phyloP scores from a whole-genome alignment of 2,329 filamentous ascomycete genomes.

The Claviceps maximensis region DNA sequence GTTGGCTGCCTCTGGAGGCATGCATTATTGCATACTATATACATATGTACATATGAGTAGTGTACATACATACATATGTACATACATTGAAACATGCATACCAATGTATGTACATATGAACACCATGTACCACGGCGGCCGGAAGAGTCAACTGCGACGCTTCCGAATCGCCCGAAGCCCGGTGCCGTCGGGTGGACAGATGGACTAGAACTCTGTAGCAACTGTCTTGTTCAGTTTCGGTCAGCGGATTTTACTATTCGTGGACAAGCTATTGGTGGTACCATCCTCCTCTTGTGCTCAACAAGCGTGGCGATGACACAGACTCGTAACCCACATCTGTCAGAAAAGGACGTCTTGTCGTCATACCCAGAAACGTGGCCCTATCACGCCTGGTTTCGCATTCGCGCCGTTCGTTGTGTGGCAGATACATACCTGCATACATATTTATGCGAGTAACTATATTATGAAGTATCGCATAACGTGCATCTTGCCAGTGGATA shows the following conservation, averaged over 20 bases:
- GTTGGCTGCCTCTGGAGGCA: not conserved
- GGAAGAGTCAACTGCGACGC: not conserved
- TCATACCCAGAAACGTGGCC: not conserved
- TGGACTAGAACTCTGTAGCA: not conserved
- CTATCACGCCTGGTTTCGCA: not conserved
- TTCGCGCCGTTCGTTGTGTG: not conserved
- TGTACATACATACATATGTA: too few species aligned
- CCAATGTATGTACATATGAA: not conserved
- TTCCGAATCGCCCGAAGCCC: not conserved
- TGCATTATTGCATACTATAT: too few species aligned
- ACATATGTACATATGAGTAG: not conserved
- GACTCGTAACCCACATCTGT: not conserved
- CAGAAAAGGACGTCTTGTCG: not conserved
- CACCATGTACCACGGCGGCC: not conserved
- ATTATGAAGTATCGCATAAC: not conserved
- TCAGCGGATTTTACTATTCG: not conserved
- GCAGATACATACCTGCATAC: not conserved
- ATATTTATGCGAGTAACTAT: not conserved
- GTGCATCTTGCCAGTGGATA: not conserved
- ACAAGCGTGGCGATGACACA: slow-evolving; percentile 1
- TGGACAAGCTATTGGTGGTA: not conserved
- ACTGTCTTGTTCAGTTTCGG: not conserved
- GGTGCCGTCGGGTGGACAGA: not conserved
- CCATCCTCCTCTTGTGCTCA: not conserved
- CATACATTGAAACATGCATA: too few species aligned